Base-by-base conservation (phyloP, 2,329 filamentous ascomycete genomes). In the Cladosporium sp. region DNA sequence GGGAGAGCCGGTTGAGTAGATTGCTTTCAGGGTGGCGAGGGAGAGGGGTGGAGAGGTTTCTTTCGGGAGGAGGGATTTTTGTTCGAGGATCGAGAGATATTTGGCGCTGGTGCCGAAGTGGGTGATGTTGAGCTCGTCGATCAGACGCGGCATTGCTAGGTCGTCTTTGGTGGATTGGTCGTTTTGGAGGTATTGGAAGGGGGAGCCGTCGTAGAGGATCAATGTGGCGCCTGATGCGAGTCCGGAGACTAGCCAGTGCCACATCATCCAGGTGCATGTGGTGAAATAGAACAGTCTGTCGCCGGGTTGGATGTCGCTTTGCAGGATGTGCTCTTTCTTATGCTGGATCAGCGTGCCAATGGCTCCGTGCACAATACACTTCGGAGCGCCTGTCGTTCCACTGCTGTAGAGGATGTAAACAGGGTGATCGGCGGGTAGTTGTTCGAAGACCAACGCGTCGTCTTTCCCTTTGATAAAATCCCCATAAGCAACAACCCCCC, bases 261-360 rank as follows among this genome's bases (percentile, higher is more conserved):
- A 96, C 92, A 97, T 97, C 91, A 98, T 97, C 93, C 91, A 96
- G 0, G 89, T 94, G 9, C 86, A 90, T 3, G 91, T 96, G 1
- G 90, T 95, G 72, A 91, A 96, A 72, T 96, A 96, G 68, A 96
- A 87, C 63, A 96, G 77, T 16, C 85, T 79, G 36, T 90, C 88
- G 2, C 76, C 73, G 0, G 84, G 78, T 7, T 78, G 76, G 55
- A 98, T 82, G 18, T 90, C 89, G 66, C 86, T 88, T 65, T 97
- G 92, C 3, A 97, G 76, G 40, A 85, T 78, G 64, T 95, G 91
- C 66, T 97, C 93, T 67, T 98, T 98, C 71, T 97, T 97, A 73
- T 97, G 93, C 67, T 97, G 92, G 43, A 97, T 78, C 6, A 98
- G 74, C 0, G 92, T 96, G 6, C 93, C 93, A 11, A 93, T 78